Evolutionary conservation across 2,329 filamentous ascomycete species (phyloP).

Genomic region (Thelonectria rubi): DNA sequence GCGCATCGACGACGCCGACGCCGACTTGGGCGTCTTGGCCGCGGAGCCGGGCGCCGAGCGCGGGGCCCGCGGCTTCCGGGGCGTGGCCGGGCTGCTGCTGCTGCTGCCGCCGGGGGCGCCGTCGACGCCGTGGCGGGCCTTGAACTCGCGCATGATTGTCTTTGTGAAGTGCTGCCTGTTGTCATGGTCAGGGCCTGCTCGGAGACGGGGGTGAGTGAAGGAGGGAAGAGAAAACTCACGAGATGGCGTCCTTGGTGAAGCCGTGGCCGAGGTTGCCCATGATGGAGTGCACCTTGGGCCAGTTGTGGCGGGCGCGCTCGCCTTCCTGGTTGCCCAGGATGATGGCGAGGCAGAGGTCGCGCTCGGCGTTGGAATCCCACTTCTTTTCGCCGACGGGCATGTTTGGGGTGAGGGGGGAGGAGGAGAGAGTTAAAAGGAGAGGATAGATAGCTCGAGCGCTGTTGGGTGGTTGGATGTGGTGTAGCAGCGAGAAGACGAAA

Average conservation of each 20-base stretch:
- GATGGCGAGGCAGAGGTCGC: slow-evolving; percentile 51
- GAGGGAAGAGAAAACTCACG: slow-evolving; percentile 42
- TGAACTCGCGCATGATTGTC: slow-evolving; percentile 49
- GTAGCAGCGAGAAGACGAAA: background rate
- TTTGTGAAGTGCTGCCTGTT: slow-evolving; percentile 53
- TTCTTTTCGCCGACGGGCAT: slow-evolving; percentile 48
- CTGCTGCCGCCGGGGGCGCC: background rate
- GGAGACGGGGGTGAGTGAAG: background rate
- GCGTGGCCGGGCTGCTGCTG: slow-evolving; percentile 21
- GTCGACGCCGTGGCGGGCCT: slow-evolving; percentile 37
- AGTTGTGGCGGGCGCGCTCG: slow-evolving; percentile 45
- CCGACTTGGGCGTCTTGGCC: background rate
- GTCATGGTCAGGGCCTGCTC: background rate
- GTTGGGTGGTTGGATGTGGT: background rate
- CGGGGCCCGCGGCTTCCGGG: slow-evolving; percentile 33
- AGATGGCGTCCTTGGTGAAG: slow-evolving; percentile 52
- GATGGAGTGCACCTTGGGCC: slow-evolving; percentile 43
- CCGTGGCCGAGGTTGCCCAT: slow-evolving; percentile 48
- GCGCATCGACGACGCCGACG: background rate
- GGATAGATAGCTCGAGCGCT: background rate
- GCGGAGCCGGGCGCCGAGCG: background rate
- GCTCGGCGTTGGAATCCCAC: slow-evolving; percentile 49
- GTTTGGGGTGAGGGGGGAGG: background rate
- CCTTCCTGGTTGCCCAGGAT: slow-evolving; percentile 42
- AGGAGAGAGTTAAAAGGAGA: background rate